phyloP scores from a whole-genome alignment of 139 green algal genomes.

The Chlamydomonas sphaeroides region DNA sequence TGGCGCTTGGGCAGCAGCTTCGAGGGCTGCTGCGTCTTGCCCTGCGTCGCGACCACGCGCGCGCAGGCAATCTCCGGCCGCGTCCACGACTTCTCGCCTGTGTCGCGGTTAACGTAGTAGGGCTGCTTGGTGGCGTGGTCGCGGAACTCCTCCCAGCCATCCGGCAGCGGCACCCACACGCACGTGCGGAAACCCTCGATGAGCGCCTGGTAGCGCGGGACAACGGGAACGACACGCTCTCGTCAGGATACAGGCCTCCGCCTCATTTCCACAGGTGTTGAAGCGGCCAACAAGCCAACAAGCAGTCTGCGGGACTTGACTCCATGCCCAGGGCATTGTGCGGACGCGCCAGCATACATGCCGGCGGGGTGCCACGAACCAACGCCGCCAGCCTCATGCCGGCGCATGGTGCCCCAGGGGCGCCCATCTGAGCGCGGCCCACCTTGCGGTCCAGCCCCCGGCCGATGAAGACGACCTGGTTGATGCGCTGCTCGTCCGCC shows the following conservation, averaged over 20 bases:
- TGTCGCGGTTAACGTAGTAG: constrained; percentile 80
- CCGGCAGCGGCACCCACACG: constrained; percentile 79
- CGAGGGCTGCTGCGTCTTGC: constrained; percentile 54
- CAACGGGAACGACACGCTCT: too few species aligned
- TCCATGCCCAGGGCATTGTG: too few species aligned
- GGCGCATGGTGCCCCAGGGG: too few species aligned
- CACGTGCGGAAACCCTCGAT: constrained; percentile 77
- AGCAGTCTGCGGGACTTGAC: too few species aligned
- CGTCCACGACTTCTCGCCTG: constrained; percentile 75
- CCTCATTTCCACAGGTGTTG: too few species aligned
- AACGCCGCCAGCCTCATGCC: too few species aligned
- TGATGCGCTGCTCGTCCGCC: constrained; percentile 71
- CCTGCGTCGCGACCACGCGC: constrained; percentile 55
- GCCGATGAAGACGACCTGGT: constrained; percentile 90
- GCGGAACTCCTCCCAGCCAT: constrained; percentile 79
- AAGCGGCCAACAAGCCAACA: too few species aligned
- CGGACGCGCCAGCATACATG: too few species aligned
- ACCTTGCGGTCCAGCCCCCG: constrained; percentile 71
- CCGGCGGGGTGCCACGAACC: too few species aligned
- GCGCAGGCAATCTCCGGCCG: constrained; percentile 58
- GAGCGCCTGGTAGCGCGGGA: too few species aligned
- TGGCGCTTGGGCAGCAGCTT: constrained; percentile 13
- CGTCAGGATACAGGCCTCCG: too few species aligned
- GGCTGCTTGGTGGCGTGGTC: constrained; percentile 64
- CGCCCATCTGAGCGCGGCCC: too few species aligned